Evolutionary conservation across 345 rosid genomes (phyloP).

Genomic region (Gossypium thurberi): DNA sequence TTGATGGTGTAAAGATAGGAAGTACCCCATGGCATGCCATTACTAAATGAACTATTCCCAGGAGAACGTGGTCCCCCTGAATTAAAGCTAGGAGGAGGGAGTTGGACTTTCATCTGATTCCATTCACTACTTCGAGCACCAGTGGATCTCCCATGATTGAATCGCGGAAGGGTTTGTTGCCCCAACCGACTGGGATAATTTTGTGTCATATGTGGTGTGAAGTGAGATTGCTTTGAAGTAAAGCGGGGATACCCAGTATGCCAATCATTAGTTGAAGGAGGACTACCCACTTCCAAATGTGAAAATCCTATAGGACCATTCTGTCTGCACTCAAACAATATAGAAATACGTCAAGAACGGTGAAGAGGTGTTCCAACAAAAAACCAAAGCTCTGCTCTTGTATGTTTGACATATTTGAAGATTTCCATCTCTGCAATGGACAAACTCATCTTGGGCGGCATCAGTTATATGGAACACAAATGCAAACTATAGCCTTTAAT

Average conservation of each 20-base stretch:
- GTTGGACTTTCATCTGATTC: slow-evolving; percentile 62
- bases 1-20: slow-evolving; percentile 21
- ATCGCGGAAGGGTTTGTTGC: slow-evolving; percentile 60
- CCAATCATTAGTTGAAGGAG: slow-evolving; percentile 56
- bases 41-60: slow-evolving; percentile 62
- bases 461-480: background rate
- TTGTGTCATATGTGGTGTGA: slow-evolving; percentile 48
- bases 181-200: slow-evolving; percentile 91
- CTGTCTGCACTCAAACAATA: slow-evolving; percentile 41
- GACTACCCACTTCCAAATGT: slow-evolving; percentile 60
- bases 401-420: background rate
- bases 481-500: background rate
- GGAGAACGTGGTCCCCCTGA: slow-evolving; percentile 74
- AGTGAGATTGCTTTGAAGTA: slow-evolving; percentile 52
- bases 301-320: slow-evolving; percentile 49
- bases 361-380: slow-evolving; percentile 1
- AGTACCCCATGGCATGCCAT: slow-evolving; percentile 82
- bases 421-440: background rate
- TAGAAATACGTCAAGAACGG: slow-evolving; percentile 4
- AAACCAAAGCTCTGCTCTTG: background rate
- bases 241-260: slow-evolving; percentile 54
- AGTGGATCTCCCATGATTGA: slow-evolving; percentile 49
- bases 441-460: background rate
- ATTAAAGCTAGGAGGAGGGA: slow-evolving; percentile 53
- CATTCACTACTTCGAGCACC: slow-evolving; percentile 50